Evolutionary conservation across 176 grass and related monocot genomes (phyloP), one percentile per base, ranked within the genome.

Genomic region (Saccharum officinarum): DNA sequence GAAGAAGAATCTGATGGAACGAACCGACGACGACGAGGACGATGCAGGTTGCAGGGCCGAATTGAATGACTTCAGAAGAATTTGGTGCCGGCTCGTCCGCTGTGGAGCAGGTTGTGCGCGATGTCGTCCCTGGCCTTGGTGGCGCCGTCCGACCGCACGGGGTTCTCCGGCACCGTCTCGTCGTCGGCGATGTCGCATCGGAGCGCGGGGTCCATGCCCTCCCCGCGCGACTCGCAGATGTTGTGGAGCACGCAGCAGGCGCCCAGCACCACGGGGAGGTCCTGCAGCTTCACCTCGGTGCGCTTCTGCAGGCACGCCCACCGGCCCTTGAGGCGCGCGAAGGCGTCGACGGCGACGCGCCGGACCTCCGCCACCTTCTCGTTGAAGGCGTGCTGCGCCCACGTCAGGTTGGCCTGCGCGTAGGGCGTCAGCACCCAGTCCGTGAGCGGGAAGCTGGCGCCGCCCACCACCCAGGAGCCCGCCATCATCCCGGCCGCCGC

Each of bases 161-260:
- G 69, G 31, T 75, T 85, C 7, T 93, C 91, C 5, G 85, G 81
- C 59, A 64, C 38, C 8, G 57, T 55, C 14, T 79, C 78, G 61
- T 93, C 91, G 73, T 87, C 91, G 33, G 28, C 41, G 80, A 87
- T 54, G 44, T 89, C 63, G 44, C 39, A 85, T 0, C 63, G 63
- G 20, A 90, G 85, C 2, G 64, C 82, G 6, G 88, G 85, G 47
- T 79, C 82, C 61, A 93, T 68, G 33, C 57, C 41, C 86, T 93
- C 92, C 30, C 86, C 71, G 22, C 82, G 33, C 0, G 80, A 28
- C 88, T 93, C 88, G 68, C 91, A 93, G 42, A 93, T 83, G 73
- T 93, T 93, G 85, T 93, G 91, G 3, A 93, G 88, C 82, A 93
- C 91, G 85, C 88, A 93, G 91, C 88, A 93, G 67, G 91, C 91